Conservation (phyloP, 768 basidiomycete species). For the Rhodotorula sphaerocarpa region DNA sequence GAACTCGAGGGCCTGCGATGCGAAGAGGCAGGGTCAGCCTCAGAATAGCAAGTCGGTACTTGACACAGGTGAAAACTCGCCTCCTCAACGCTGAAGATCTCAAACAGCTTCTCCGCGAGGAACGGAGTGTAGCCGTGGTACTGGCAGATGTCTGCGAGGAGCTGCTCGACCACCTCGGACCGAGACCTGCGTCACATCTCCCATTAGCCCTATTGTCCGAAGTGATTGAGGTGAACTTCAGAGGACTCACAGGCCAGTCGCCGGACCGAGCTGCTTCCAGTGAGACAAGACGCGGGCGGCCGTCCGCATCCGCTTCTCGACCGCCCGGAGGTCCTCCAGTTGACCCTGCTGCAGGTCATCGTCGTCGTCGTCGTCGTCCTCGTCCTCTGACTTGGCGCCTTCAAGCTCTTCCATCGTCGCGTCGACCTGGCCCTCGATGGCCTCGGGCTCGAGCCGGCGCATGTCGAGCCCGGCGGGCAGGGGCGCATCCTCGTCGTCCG, state of each 20-base stretch:
- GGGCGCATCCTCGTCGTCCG: conserved; percentile 24
- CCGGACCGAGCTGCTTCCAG: conserved; percentile 60
- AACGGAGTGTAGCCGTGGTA: conserved; percentile 99
- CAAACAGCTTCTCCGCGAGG: conserved; percentile 86
- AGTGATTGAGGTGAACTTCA: conserved; percentile 43
- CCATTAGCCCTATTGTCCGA: not conserved
- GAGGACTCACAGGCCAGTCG: conserved; percentile 63
- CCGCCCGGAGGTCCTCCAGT: conserved; percentile 58
- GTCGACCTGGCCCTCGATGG: conserved; percentile 27
- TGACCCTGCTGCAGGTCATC: conserved; percentile 59
- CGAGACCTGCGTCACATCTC: conserved; percentile 54
- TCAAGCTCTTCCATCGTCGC: conserved; percentile 46
- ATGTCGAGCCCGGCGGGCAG: conserved; percentile 18
- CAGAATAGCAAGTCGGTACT: not conserved
- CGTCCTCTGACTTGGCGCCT: conserved; percentile 41
- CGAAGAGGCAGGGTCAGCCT: conserved; percentile 6
- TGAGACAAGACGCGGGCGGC: conserved; percentile 64
- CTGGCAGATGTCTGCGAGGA: conserved; percentile 78
- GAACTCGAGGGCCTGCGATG: conserved; percentile 78
- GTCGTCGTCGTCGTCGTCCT: conserved; percentile 49
- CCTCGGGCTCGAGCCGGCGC: conserved; percentile 18
- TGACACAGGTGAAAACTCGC: conserved; percentile 49
- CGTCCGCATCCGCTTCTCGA: conserved; percentile 71
- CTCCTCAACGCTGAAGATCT: conserved; percentile 85
- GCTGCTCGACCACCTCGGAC: conserved; percentile 79